phyloP scores from a whole-genome alignment of 2,329 filamentous ascomycete genomes.

The Plectosphaerella plurivora region DNA sequence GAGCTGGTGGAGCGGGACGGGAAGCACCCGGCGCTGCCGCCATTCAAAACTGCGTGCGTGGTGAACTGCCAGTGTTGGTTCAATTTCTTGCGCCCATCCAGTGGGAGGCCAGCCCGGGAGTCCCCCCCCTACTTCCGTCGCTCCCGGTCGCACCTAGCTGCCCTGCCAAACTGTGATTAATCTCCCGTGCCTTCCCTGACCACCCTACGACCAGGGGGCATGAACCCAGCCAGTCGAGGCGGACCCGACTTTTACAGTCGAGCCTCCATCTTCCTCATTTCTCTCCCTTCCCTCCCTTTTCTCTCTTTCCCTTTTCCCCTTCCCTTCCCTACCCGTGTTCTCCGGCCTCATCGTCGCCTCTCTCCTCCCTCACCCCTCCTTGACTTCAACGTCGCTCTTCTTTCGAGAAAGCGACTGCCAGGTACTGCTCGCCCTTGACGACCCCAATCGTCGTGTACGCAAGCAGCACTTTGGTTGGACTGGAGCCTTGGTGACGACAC shows the following conservation, averaged over 20 bases:
- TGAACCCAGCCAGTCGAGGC: neutral
- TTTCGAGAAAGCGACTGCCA: too few species aligned
- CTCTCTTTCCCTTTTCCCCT: conserved; percentile 5
- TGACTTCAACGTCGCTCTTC: too few species aligned
- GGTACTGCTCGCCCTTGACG: too few species aligned
- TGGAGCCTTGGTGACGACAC: too few species aligned
- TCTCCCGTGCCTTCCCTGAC: neutral
- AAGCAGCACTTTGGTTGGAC: too few species aligned
- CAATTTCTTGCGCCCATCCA: neutral
- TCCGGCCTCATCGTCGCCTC: neutral
- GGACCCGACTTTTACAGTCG: too few species aligned
- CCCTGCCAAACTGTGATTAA: too few species aligned
- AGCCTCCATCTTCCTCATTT: neutral
- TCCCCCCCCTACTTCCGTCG: neutral
- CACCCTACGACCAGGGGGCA: neutral
- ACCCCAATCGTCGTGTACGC: too few species aligned
- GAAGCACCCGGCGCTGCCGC: too few species aligned
- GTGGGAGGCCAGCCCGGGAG: neutral
- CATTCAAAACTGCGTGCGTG: too few species aligned
- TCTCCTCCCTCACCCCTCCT: neutral
- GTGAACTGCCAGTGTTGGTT: neutral
- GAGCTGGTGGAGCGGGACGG: too few species aligned
- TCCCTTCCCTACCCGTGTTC: conserved; percentile 2
- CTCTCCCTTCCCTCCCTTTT: neutral
- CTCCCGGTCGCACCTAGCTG: neutral